A percentile compares a stretch with the other conserved stretches of the same genome.
Evolutionary conservation across 176 grass and related monocot genomes (phyloP).

Genomic region (Raddia distichophylla): DNA sequence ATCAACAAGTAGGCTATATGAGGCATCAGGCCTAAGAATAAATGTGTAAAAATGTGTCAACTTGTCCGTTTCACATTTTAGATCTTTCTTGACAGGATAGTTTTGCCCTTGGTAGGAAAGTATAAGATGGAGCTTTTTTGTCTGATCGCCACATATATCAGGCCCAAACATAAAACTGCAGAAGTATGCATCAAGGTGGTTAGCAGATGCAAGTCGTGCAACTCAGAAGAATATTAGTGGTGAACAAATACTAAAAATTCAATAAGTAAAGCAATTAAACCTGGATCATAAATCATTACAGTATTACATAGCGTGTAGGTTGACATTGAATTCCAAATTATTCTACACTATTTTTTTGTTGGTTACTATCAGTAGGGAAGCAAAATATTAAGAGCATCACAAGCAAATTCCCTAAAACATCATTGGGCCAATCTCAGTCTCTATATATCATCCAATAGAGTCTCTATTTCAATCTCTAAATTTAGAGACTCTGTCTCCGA

Average conservation of each 20-base stretch:
- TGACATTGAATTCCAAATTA: not conserved
- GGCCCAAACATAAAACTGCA: slow-evolving; percentile 98
- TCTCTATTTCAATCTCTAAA: too few species aligned
- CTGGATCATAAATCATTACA: not conserved
- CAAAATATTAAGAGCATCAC: too few species aligned
- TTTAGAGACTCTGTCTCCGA: too few species aligned
- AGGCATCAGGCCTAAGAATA: slow-evolving; percentile 89
- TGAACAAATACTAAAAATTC: not conserved
- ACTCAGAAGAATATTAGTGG: slow-evolving; percentile 3
- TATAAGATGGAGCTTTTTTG: slow-evolving; percentile 97
- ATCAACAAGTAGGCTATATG: slow-evolving; percentile 93
- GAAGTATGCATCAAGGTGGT: slow-evolving; percentile 31
- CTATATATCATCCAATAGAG: too few species aligned
- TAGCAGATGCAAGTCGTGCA: slow-evolving; percentile 33
- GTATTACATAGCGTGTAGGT: not conserved
- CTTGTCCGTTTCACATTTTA: slow-evolving; percentile 92
- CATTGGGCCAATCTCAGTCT: too few species aligned
- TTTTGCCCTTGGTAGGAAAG: slow-evolving; percentile 99
- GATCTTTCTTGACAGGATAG: slow-evolving; percentile 96
- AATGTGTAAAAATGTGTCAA: slow-evolving; percentile 95
- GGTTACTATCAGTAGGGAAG: not conserved
- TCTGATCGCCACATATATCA: slow-evolving; percentile 93
- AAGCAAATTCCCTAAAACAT: too few species aligned
- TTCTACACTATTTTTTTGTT: not conserved
- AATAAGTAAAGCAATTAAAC: not conserved